A percentile compares a stretch with the other conserved stretches of the same genome.
phyloP scores from a whole-genome alignment of 257 asterid genomes.

The Ilex asprella region DNA sequence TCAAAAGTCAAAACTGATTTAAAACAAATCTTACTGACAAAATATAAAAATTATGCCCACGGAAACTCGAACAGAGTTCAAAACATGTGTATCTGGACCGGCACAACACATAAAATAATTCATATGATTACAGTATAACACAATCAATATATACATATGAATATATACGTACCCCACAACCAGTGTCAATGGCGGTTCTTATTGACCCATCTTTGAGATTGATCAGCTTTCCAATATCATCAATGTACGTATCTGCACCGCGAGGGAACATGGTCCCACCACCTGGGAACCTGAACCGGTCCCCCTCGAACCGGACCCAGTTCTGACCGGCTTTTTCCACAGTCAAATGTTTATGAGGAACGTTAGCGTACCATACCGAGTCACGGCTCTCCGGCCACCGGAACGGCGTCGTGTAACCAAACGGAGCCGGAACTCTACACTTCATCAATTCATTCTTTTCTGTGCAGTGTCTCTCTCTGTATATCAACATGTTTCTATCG shows the following conservation, averaged over 20 bases:
- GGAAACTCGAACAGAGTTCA: too few relatives aligned
- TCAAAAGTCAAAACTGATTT: not conserved
- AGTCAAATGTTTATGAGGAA: constrained; percentile 93
- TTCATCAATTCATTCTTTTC: constrained; percentile 38
- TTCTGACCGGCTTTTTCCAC: constrained; percentile 95
- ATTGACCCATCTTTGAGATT: constrained; percentile 60
- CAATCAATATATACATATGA: too few relatives aligned
- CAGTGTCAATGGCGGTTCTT: constrained; percentile 92
- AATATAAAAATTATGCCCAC: too few relatives aligned
- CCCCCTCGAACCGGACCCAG: constrained; percentile 83
- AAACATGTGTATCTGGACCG: too few relatives aligned
- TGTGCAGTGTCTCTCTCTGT: constrained; percentile 85
- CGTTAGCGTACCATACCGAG: constrained; percentile 77
- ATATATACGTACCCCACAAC: constrained; percentile 63
- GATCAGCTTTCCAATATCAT: constrained; percentile 70
- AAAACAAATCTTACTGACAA: not conserved
- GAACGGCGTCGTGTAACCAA: constrained; percentile 65
- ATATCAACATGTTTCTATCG: constrained; percentile 50
- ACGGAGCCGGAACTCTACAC: constrained; percentile 87
- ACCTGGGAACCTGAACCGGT: constrained; percentile 86
- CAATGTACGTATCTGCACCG: constrained; percentile 85
- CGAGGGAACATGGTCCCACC: constrained; percentile 99
- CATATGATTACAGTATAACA: too few relatives aligned
- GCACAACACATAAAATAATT: too few relatives aligned
- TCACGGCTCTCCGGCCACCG: constrained; percentile 93